phyloP scores from a whole-genome alignment of 257 asterid species.

The Solanum arcanum region DNA sequence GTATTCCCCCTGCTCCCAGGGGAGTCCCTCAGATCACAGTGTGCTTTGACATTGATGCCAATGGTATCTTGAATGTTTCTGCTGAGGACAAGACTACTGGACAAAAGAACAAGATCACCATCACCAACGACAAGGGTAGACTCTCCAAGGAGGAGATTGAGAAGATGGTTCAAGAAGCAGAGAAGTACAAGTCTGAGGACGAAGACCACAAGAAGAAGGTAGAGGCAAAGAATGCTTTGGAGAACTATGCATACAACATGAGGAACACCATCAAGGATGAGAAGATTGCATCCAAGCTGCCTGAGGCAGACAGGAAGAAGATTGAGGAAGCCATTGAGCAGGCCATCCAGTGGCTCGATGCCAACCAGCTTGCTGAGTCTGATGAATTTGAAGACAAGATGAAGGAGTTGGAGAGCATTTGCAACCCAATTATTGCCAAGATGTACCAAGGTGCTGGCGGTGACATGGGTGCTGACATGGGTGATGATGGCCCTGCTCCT shows the following conservation, averaged over 20 bases:
- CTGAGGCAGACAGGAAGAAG: constrained; percentile 18
- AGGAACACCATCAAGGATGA: constrained; percentile 82
- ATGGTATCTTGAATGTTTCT: constrained; percentile 67
- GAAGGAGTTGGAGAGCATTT: constrained; percentile 8
- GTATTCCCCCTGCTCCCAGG: constrained; percentile 79
- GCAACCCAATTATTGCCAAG: background rate
- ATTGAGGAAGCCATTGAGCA: constrained; percentile 19
- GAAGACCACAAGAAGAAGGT: constrained; percentile 88
- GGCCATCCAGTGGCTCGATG: constrained; percentile 21
- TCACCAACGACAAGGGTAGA: constrained; percentile 76
- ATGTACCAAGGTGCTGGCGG: constrained; percentile 22
- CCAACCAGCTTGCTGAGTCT: constrained; percentile 20
- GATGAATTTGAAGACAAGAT: constrained; percentile 28
- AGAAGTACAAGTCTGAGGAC: constrained; percentile 74
- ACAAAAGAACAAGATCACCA: constrained; percentile 85
- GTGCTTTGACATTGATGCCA: constrained; percentile 79
- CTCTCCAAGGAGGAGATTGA: constrained; percentile 78
- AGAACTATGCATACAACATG: constrained; percentile 84
- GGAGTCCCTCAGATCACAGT: constrained; percentile 85
- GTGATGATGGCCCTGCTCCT: constrained; percentile 37
- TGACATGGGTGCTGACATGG: constrained; percentile 32
- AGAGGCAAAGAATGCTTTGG: constrained; percentile 65
- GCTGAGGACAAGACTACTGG: constrained; percentile 90
- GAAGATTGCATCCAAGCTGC: constrained; percentile 59
- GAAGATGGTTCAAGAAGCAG: constrained; percentile 85